Base-by-base conservation (phyloP, 225 moss, liverwort and hornwort genomes). In the Sphagnum contortum region DNA sequence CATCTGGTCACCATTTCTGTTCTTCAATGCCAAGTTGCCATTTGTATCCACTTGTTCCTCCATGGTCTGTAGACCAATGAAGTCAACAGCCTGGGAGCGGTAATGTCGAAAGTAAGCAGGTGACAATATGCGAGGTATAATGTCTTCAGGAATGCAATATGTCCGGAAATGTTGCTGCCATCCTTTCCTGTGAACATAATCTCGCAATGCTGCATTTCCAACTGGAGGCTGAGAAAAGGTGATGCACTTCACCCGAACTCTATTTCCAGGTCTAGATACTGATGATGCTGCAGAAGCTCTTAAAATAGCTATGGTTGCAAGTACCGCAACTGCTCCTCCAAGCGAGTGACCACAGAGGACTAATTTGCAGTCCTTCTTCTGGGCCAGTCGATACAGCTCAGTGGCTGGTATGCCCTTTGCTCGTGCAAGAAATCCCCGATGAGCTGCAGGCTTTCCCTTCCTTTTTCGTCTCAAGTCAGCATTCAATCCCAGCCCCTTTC, bases 201-300 rank as follows among this genome's bases (percentile, higher is more conserved):
- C 98, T 71, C 98, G 83, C 63, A 98, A 89, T 59, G 87, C 98
- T 66, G 83, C 78, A 75, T 98, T 98, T 56, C 98, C 98, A 72
- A 98, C 98, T 48, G 98, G 93, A 78, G 98, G 98, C 81, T 98
- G 98, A 69, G 98, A 98, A 68, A 98, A 98, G 14, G 98, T 98
- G 65, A 98, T 98, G 63, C 98, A 98, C 73, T 93, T 98, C 66
- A 98, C 84, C 70, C 91, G 89, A 58, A 91, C 80, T 73, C 69
- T 89, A 50, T 85, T 93, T 61, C 87, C 76, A 59, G 87, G 73
- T 74, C 91, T 93, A 62, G 85, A 74, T 11, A 88, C 76, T 8
- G 89, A 86, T 8, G 86, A 73, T 45, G 89, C 81, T 57, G 98
- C 81, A 74, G 86, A 93, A 29, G 80, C 86, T 72, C 82, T 77